These are phyloP conservation scores for Protomyces gravidus DNA, from an alignment of 1,139 yeast species.

Conservation along the genomic window DNA sequence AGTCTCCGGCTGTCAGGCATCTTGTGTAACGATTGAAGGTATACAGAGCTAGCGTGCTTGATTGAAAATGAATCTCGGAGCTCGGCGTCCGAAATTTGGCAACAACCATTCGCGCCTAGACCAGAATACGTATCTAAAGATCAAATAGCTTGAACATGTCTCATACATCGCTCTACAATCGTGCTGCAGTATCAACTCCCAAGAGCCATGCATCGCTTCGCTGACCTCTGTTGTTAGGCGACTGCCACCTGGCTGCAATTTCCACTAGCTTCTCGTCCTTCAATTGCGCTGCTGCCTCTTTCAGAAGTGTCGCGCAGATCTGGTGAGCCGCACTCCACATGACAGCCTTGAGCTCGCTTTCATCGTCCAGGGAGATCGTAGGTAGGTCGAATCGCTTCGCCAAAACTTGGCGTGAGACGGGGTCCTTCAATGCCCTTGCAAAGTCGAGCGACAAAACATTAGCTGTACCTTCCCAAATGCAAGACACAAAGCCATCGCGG, in stretches of 20 bases:
- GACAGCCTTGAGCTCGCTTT: neutral
- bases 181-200: neutral
- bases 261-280: neutral
- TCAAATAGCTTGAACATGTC: too few species aligned
- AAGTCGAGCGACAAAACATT: neutral
- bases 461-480: constrained; percentile 40
- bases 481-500: constrained; percentile 40
- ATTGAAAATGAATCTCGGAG: too few species aligned
- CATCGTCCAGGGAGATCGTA: neutral
- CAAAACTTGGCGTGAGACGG: neutral
- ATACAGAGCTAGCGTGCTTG: too few species aligned
- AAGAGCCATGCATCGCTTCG: neutral
- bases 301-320: neutral
- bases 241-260: neutral
- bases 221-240: neutral
- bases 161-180: too few species aligned
- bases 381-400: neutral
- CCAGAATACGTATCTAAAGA: too few species aligned
- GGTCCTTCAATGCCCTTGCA: neutral
- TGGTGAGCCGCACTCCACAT: neutral
- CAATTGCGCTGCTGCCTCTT: neutral
- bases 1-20: constrained; percentile 25
- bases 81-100: too few species aligned
- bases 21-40: too few species aligned
- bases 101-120: too few species aligned